These are phyloP conservation scores for Fusarium austroafricanum DNA, from an alignment of 2,329 filamentous ascomycete genomes.

Conservation along the genomic window DNA sequence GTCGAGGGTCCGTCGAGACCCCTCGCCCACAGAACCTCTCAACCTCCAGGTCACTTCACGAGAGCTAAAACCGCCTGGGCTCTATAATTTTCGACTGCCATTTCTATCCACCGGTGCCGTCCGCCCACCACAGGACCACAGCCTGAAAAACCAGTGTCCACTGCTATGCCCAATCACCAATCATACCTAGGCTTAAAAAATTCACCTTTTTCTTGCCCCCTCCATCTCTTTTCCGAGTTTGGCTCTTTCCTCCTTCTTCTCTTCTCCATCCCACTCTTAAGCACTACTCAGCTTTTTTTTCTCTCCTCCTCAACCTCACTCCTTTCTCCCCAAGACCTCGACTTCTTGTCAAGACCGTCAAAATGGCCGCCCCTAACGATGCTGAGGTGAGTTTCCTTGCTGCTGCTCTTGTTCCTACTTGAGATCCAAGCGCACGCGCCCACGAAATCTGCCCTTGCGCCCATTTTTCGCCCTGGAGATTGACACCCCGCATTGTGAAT, in stretches of 20 bases:
- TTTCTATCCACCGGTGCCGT: constrained; percentile 27
- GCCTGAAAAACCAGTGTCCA: constrained; percentile 42
- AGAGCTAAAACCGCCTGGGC: constrained; percentile 9
- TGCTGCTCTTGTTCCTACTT: constrained; percentile 9
- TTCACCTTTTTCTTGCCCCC: constrained; percentile 52
- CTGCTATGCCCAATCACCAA: constrained; percentile 47
- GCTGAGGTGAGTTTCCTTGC: constrained; percentile 59
- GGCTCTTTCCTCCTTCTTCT: constrained; percentile 48
- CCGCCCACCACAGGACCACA: constrained; percentile 34
- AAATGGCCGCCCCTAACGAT: constrained; percentile 62
- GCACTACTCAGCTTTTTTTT: constrained; percentile 46
- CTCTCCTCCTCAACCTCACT: constrained; percentile 43
- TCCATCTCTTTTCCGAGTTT: constrained; percentile 45
- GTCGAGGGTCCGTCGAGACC: constrained; percentile 19
- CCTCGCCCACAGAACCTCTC: constrained; percentile 3
- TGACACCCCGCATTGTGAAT: constrained; percentile 61
- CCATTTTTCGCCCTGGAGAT: constrained; percentile 51
- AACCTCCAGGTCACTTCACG: constrained; percentile 2
- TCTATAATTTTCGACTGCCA: constrained; percentile 22
- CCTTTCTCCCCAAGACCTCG: constrained; percentile 47
- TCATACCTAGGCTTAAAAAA: constrained; percentile 53
- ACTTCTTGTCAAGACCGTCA: constrained; percentile 60
- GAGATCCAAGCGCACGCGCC: constrained; percentile 40
- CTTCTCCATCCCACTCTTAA: constrained; percentile 47
- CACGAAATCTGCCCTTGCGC: constrained; percentile 42